Conservation (phyloP, 2,329 filamentous ascomycete genomes). For the Colletotrichum magnum region DNA sequence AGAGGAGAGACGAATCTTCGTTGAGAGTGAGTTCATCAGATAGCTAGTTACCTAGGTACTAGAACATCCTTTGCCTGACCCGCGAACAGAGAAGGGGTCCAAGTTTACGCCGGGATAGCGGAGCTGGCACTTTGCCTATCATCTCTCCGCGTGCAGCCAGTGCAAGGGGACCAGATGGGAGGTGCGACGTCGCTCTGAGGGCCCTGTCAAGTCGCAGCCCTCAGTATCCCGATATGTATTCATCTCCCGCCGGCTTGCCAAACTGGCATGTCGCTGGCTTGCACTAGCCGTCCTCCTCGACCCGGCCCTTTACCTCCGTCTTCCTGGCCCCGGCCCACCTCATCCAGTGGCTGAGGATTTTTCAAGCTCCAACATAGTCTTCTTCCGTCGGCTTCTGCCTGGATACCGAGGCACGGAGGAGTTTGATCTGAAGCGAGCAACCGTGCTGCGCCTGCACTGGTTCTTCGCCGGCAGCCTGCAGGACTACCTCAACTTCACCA, state of each 20-base stretch:
- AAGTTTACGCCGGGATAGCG: background rate
- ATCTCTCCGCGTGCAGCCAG: conserved; percentile 4
- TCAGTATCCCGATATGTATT: background rate
- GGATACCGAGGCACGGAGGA: background rate
- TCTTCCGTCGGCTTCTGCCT: background rate
- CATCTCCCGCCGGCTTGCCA: background rate
- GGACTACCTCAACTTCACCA: conserved; percentile 2
- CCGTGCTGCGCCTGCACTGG: conserved; percentile 1
- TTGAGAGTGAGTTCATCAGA: background rate
- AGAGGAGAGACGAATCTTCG: background rate
- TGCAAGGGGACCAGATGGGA: background rate
- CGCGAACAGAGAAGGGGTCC: background rate
- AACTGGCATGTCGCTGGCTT: background rate
- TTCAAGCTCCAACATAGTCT: background rate
- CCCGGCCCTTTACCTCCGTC: conserved; percentile 1
- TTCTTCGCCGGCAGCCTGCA: background rate
- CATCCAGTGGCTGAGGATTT: background rate
- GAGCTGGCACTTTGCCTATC: background rate
- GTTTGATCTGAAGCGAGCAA: background rate
- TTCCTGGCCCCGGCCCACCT: background rate
- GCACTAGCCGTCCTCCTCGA: background rate
- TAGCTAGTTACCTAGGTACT: background rate
- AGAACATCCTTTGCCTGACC: background rate
- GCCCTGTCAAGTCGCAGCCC: background rate
- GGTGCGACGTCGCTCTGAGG: background rate